These are phyloP conservation scores for Cucurbita maxima DNA, from an alignment of 306 rosid genomes.

Conservation along the genomic window DNA sequence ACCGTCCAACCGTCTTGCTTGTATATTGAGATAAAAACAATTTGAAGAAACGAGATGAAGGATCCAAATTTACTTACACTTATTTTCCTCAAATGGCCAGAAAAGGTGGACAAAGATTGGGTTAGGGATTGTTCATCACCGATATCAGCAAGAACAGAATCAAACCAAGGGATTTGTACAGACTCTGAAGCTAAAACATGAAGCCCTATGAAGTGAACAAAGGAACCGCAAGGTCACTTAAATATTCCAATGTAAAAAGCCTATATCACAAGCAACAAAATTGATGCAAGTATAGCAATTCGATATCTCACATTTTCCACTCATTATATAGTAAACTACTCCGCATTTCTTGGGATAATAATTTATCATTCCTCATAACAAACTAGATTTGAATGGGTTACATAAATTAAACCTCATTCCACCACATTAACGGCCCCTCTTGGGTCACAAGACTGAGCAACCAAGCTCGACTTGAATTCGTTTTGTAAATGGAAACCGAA, in stretches of 20 bases:
- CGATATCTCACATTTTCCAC: neutral
- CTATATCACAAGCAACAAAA: neutral
- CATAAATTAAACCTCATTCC: neutral
- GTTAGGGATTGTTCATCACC: slow-evolving; percentile 91
- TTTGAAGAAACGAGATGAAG: too few species aligned
- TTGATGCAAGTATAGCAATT: neutral
- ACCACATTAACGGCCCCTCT: neutral
- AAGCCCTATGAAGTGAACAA: slow-evolving; percentile 40
- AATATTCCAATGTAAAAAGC: neutral
- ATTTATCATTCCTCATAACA: neutral
- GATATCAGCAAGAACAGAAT: slow-evolving; percentile 83
- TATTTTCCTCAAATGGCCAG: slow-evolving; percentile 82
- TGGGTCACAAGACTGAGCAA: neutral
- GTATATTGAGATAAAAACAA: too few species aligned
- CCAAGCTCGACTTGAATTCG: neutral
- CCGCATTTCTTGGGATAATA: neutral
- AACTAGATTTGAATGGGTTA: neutral
- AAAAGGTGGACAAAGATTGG: slow-evolving; percentile 88
- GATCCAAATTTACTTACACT: slow-evolving; percentile 42
- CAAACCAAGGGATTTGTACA: slow-evolving; percentile 85
- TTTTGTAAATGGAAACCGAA: neutral
- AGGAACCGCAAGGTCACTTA: slow-evolving; percentile 2
- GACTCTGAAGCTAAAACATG: slow-evolving; percentile 87
- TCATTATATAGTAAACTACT: neutral
- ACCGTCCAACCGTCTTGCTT: too few species aligned